Evolutionary conservation across 2,329 filamentous ascomycete species (phyloP).

Genomic region (Neoascochyta sp.): DNA sequence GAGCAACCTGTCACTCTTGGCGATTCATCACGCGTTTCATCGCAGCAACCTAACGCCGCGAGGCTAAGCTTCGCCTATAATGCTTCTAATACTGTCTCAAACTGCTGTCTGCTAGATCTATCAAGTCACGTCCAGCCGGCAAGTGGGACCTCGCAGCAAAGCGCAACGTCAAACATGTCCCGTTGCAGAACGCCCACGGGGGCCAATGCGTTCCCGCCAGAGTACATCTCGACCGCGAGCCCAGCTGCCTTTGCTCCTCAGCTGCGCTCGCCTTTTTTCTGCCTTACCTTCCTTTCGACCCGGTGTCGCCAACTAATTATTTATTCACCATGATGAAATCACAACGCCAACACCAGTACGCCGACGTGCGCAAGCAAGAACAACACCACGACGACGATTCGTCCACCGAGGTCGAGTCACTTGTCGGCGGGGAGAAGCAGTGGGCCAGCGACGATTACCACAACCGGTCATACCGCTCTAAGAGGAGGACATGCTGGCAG

Average conservation of each 20-base stretch:
- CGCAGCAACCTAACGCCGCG: constrained; percentile 18
- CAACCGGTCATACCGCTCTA: constrained; percentile 11
- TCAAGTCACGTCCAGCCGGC: too few species aligned
- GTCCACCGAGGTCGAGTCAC: constrained; percentile 33
- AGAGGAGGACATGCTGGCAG: too few species aligned
- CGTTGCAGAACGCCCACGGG: constrained; percentile 15
- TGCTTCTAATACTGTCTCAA: constrained; percentile 16
- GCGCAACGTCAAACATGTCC: constrained; percentile 20
- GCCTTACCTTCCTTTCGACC: constrained; percentile 10
- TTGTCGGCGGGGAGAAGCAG: constrained; percentile 28
- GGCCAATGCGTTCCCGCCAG: constrained; percentile 5
- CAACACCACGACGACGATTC: constrained; percentile 29
- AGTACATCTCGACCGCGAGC: constrained; percentile 14
- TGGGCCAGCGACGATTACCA: constrained; percentile 20
- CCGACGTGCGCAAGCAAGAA: constrained; percentile 21
- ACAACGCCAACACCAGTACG: constrained; percentile 30
- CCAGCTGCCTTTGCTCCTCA: constrained; percentile 19
- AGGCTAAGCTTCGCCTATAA: constrained; percentile 13
- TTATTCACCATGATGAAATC: constrained; percentile 24
- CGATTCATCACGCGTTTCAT: constrained; percentile 32
- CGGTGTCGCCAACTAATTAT: constrained; percentile 14
- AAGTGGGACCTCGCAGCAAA: too few species aligned
- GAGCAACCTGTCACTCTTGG: constrained; percentile 30
- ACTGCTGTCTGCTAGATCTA: too few species aligned
- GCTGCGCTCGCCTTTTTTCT: constrained; percentile 27